phyloP scores from a whole-genome alignment of 345 rosid species.

The Melastoma malabathricum region DNA sequence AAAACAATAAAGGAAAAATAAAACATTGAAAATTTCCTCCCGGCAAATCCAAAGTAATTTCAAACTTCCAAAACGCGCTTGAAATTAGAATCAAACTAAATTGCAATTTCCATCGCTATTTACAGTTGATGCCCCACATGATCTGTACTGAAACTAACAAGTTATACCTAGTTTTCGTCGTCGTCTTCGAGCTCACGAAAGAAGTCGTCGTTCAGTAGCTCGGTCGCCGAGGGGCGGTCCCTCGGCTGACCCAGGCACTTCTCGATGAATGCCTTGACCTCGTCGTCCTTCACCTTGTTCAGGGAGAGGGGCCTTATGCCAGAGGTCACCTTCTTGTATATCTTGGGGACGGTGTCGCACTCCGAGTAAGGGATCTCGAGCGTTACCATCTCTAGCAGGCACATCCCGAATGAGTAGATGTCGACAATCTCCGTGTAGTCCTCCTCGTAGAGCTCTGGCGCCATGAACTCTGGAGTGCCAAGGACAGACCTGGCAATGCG shows the following conservation, averaged over 20 bases:
- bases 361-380: constrained; percentile 70
- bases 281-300: constrained; percentile 41
- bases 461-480: constrained; percentile 92
- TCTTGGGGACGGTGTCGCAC: constrained; percentile 58
- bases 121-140: too few relatives aligned
- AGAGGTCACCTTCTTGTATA: constrained; percentile 60
- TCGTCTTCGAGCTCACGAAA: constrained; percentile 44
- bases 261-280: constrained; percentile 57
- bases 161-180: constrained; percentile 7
- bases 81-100: too few relatives aligned
- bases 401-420: constrained; percentile 81
- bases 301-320: constrained; percentile 62
- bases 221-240: constrained; percentile 59
- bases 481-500: constrained; percentile 68
- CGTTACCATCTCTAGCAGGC: constrained; percentile 70
- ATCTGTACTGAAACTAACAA: too few relatives aligned
- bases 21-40: too few relatives aligned
- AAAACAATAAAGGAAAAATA: too few relatives aligned
- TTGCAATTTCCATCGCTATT: too few relatives aligned
- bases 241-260: constrained; percentile 55
- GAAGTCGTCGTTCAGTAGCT: constrained; percentile 60
- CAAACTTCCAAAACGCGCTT: too few relatives aligned
- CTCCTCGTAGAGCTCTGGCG: constrained; percentile 85
- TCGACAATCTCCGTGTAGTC: constrained; percentile 69
- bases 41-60: too few relatives aligned